These are phyloP conservation scores for Climacium dendroides DNA, from an alignment of 225 moss, liverwort and hornwort species.

Conservation along the genomic window DNA sequence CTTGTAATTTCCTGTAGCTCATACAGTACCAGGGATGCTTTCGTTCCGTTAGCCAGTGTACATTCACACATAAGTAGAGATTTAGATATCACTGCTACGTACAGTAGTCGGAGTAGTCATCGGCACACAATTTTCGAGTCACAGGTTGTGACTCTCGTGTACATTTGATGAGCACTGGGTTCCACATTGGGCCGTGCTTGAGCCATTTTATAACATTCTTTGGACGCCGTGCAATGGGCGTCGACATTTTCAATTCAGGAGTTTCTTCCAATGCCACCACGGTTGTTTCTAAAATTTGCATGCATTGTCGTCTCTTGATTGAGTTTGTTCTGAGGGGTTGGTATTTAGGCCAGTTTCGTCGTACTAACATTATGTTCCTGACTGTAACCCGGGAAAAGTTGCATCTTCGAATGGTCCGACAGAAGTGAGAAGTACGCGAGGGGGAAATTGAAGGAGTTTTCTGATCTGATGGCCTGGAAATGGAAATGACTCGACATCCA, in stretches of 20 bases:
- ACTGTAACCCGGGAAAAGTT: too few relatives aligned
- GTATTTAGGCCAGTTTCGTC: not conserved
- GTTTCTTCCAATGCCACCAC: too few relatives aligned
- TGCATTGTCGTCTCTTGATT: accelerated
- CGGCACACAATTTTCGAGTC: too few relatives aligned
- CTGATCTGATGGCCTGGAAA: not conserved
- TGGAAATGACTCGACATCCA: not conserved
- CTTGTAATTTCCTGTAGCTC: not conserved
- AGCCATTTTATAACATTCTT: not conserved
- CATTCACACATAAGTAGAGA: not conserved
- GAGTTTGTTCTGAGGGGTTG: not conserved
- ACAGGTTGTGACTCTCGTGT: not conserved
- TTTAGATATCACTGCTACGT: too few relatives aligned
- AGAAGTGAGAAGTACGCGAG: not conserved
- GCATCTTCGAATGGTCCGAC: too few relatives aligned
- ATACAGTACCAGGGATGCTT: too few relatives aligned
- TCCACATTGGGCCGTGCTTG: not conserved
- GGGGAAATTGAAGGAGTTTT: not conserved
- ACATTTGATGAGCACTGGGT: not conserved
- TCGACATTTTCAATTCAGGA: too few relatives aligned
- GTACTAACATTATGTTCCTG: not conserved
- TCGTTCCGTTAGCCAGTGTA: not conserved
- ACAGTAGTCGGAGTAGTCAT: too few relatives aligned
- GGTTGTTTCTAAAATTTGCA: not conserved
- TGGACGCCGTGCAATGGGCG: not conserved